Conservation (phyloP, 2,329 filamentous ascomycete species). For the Fusarium keratoplasticum region DNA sequence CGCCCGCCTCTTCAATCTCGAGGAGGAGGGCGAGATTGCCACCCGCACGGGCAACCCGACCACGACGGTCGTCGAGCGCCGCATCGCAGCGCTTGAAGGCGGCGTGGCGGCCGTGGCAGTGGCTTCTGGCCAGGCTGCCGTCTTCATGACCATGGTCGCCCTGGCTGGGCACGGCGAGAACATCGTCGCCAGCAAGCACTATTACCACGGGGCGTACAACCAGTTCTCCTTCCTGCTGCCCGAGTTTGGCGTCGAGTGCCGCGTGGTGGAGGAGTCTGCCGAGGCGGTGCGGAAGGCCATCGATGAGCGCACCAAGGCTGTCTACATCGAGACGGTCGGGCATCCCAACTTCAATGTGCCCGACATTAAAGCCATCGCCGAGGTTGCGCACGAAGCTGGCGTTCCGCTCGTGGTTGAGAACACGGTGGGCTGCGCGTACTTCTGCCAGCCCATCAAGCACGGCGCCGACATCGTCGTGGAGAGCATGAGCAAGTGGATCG, state of each 20-base stretch:
- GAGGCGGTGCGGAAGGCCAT: conserved; percentile 83
- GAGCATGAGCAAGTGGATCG: conserved; percentile 95
- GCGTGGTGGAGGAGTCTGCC: conserved; percentile 83
- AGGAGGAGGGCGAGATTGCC: conserved; percentile 97
- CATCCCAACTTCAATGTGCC: conserved; percentile 96
- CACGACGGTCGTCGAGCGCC: conserved; percentile 89
- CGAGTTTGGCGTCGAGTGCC: conserved; percentile 83
- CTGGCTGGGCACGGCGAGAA: conserved; percentile 88
- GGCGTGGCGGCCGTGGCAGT: conserved; percentile 86
- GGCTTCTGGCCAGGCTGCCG: conserved; percentile 86
- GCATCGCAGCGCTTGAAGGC: conserved; percentile 72
- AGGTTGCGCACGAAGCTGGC: conserved; percentile 75
- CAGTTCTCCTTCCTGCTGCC: conserved; percentile 91
- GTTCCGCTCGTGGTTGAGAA: conserved; percentile 84
- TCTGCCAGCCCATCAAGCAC: conserved; percentile 84
- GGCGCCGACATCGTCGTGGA: conserved; percentile 93
- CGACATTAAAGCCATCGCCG: conserved; percentile 86
- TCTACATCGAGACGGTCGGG: conserved; percentile 91
- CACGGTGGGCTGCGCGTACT: conserved; percentile 81
- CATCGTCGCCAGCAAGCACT: conserved; percentile 87
- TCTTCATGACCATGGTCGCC: conserved; percentile 87
- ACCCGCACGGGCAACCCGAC: conserved; percentile 96
- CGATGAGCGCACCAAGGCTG: conserved; percentile 89
- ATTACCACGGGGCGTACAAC: conserved; percentile 96
- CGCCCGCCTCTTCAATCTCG: conserved; percentile 91